Evolutionary conservation across 2,329 filamentous ascomycete genomes (phyloP).

Genomic region (Metarhizium guizhouense): DNA sequence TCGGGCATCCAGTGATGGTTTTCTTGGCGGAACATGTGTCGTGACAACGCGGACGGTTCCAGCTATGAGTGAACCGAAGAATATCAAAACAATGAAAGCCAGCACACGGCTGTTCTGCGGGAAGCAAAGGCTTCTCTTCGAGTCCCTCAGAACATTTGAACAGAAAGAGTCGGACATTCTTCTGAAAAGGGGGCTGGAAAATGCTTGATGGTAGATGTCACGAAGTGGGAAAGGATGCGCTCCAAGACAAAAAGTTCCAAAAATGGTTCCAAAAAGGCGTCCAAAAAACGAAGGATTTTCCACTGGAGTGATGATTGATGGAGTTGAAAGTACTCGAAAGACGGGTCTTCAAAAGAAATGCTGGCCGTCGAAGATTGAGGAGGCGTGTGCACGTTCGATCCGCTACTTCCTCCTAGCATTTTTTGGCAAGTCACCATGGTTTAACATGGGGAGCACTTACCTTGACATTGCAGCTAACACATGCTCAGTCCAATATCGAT

Average conservation of each 20-base stretch:
- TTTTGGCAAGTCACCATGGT: background rate
- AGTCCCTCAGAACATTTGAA: background rate
- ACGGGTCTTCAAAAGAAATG: background rate
- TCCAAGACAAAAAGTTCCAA: constrained; percentile 17
- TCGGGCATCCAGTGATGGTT: constrained; percentile 5
- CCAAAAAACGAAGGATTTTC: constrained; percentile 4
- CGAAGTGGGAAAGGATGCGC: constrained; percentile 11
- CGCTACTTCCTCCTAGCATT: background rate
- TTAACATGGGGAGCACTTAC: background rate
- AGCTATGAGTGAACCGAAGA: constrained; percentile 6
- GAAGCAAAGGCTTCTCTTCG: background rate
- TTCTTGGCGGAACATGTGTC: background rate
- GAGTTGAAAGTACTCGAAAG: background rate
- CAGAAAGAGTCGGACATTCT: background rate
- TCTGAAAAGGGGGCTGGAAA: background rate
- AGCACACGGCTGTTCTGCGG: background rate
- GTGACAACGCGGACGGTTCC: constrained; percentile 2
- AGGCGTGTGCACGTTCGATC: background rate
- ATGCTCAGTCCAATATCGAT: background rate
- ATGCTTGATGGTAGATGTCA: background rate
- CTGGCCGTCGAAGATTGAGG: background rate
- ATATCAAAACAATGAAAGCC: background rate
- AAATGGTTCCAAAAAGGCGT: constrained; percentile 14
- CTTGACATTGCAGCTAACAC: background rate
- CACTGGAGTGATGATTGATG: background rate